Evolutionary conservation across 2,329 filamentous ascomycete genomes (phyloP).

Genomic region (Herpomyces periplanetae): DNA sequence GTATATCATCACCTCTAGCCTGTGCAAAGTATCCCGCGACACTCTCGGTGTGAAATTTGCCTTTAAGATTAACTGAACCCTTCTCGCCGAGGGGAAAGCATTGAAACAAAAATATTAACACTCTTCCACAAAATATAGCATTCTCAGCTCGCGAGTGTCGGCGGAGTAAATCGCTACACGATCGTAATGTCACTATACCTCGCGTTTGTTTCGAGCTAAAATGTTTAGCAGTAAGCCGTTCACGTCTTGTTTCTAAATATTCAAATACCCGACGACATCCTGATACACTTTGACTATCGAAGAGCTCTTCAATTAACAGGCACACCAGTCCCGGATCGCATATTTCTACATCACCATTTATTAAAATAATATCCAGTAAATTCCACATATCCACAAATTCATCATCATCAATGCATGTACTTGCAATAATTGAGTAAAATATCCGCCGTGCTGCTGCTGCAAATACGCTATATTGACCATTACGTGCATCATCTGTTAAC

Average conservation of each 20-base stretch:
- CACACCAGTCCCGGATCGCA: constrained; percentile 46
- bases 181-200: constrained; percentile 52
- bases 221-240: constrained; percentile 24
- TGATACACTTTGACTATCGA: constrained; percentile 78
- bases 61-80: constrained; percentile 78
- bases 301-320: constrained; percentile 64
- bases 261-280: constrained; percentile 73
- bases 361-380: constrained; percentile 54
- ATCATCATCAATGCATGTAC: constrained; percentile 32
- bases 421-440: constrained; percentile 40
- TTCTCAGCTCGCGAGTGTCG: constrained; percentile 81
- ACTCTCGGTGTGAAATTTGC: constrained; percentile 86
- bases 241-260: constrained; percentile 66
- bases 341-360: constrained; percentile 29
- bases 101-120: constrained; percentile 96
- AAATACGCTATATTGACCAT: constrained; percentile 24
- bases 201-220: constrained; percentile 17
- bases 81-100: constrained; percentile 86
- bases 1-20: constrained; percentile 8
- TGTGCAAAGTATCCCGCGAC: constrained; percentile 38
- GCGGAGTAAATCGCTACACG: constrained; percentile 76
- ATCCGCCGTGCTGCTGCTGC: constrained; percentile 47
- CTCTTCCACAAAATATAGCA: constrained; percentile 77
- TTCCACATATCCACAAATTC: constrained; percentile 65
- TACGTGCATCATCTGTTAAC: too few species aligned